Percentiles rank a stretch among this genome's conserved stretches.
These are phyloP conservation scores for Dimocarpus longan DNA, from an alignment of 345 rosid species.

Conservation along the genomic window DNA sequence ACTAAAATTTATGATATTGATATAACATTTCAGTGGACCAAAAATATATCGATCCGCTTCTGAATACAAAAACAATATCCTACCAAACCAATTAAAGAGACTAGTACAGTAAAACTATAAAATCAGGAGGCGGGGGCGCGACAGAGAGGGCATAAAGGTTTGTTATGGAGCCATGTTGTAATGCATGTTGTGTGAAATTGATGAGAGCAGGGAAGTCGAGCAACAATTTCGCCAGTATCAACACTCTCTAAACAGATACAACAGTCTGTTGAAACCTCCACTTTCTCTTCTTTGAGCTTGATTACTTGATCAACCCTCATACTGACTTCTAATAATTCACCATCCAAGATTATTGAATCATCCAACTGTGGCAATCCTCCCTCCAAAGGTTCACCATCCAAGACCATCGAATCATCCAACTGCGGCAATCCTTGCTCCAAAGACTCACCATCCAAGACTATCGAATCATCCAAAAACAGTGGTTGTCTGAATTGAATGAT, in stretches of 20 bases:
- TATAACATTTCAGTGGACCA: no score
- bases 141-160: not conserved
- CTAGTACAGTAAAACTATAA: no score
- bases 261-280: not conserved
- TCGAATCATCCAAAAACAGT: not conserved
- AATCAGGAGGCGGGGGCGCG: not conserved
- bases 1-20: no score
- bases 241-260: not conserved
- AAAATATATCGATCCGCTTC: no score
- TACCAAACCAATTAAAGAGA: no score
- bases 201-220: not conserved
- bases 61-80: no score
- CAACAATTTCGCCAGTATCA: not conserved
- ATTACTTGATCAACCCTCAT: no score
- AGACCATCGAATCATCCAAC: not conserved
- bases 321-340: no score
- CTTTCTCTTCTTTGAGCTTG: not conserved
- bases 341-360: no score
- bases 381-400: not conserved
- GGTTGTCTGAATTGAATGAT: not conserved
- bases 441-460: not conserved
- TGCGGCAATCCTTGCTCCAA: not conserved
- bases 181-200: not conserved
- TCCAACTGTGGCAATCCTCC: no score
- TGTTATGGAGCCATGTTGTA: not conserved